Base-by-base conservation (phyloP, 345 rosid species). In the Psidium guajava region DNA sequence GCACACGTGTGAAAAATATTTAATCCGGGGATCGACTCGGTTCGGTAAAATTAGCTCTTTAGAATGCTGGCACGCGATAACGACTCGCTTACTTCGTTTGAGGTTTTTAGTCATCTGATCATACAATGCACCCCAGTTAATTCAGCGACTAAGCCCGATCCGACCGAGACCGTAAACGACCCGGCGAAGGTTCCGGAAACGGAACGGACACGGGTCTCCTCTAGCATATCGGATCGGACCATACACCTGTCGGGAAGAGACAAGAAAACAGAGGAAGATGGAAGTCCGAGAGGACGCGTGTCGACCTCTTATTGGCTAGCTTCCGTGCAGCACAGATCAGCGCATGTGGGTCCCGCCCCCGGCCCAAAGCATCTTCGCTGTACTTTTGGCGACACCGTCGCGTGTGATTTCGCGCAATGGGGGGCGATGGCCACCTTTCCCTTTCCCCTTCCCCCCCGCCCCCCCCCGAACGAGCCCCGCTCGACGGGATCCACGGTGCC, bases 1-100 rank as follows among this genome's bases (percentile, higher is more conserved):
- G 7, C 4, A 9, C 3, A 49, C 4, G 5, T 9, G 2, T 3
- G 0, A 6, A 55, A 21, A 1, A 4, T 8, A 18, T 69, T 44
- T 4, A 49, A 4, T 4, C 12, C 4, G 18, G 1, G 2, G 13
- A 18, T 32, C 3, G 11, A 32, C 5, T 18, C 12, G 5, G 18
- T 18, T 69, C 9, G 15, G 20, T 8, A 4, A 64, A 28, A 3
- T 64, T 3, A 64, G 42, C 42, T 16, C 47, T 32, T 69, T 18
- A 4, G 77, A 18, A 18, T 36, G 75, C 24, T n/a, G n/a, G 77
- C n/a, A 11, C 11, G 8, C 24, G 1, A 69, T 9, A 0, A 2
- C 44, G 8, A 8, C 77, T 4, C 56, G 22, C 24, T 8, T 32
- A 16, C 32, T 28, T 32, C 32, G 56, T 4, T 51, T 51, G 12